Evolutionary conservation across 2,329 filamentous ascomycete species (phyloP).

Genomic region (Fusarium sp.): DNA sequence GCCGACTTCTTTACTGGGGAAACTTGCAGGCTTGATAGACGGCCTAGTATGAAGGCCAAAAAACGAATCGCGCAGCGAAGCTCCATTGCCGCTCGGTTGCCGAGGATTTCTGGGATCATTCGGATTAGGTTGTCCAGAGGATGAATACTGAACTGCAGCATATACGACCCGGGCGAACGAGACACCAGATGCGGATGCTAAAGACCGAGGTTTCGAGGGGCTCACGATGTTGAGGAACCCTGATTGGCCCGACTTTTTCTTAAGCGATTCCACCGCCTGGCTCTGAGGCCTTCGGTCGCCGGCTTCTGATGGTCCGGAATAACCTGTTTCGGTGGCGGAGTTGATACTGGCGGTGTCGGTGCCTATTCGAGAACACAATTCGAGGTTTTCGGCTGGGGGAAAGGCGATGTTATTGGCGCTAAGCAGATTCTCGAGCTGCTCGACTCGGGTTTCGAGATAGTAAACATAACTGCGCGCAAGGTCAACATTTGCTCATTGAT

Average conservation of each 20-base stretch:
- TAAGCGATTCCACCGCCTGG: slow-evolving; percentile 48
- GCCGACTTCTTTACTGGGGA: slow-evolving; percentile 82
- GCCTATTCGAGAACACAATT: slow-evolving; percentile 65
- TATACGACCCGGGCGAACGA: slow-evolving; percentile 96
- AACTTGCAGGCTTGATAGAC: slow-evolving; percentile 84
- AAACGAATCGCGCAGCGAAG: slow-evolving; percentile 94
- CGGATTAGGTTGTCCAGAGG: slow-evolving; percentile 67
- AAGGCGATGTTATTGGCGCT: slow-evolving; percentile 75
- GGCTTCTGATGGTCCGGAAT: slow-evolving; percentile 49
- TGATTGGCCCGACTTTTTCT: slow-evolving; percentile 50
- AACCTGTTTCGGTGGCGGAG: slow-evolving; percentile 48
- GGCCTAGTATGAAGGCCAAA: slow-evolving; percentile 95
- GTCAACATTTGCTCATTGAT: slow-evolving; percentile 33
- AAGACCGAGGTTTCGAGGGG: slow-evolving; percentile 80
- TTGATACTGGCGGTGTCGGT: slow-evolving; percentile 50
- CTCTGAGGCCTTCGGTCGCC: slow-evolving; percentile 45
- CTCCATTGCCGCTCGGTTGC: slow-evolving; percentile 59
- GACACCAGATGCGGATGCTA: slow-evolving; percentile 88
- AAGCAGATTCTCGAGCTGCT: slow-evolving; percentile 83
- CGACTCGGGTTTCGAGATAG: slow-evolving; percentile 88
- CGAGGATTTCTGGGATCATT: slow-evolving; percentile 41
- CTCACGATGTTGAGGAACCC: slow-evolving; percentile 80
- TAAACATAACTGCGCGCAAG: slow-evolving; percentile 78
- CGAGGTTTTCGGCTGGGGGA: slow-evolving; percentile 76
- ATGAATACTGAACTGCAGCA: slow-evolving; percentile 83